Evolutionary conservation across 352 stramenopile genomes (phyloP), one percentile per base, ranked within the genome.

Genomic region (Pythium apleroticum): DNA sequence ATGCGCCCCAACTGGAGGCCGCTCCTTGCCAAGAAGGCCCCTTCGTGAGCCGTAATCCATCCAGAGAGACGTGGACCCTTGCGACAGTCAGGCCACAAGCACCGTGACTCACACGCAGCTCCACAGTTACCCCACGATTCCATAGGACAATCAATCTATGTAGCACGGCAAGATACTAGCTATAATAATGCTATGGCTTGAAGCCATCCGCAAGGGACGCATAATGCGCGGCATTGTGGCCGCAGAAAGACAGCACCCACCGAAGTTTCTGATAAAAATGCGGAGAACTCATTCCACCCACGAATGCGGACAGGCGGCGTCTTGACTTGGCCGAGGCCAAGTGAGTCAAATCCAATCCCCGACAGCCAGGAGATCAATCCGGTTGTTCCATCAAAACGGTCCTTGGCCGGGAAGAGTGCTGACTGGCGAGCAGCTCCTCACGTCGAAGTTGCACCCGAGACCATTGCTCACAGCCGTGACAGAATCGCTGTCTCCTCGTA

Each of bases 261-360:
- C 37, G 37, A 46, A 46, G 37, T 20, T 17, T 46, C 37, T 7
- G 15, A 46, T 46, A 22, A 46, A 46, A 41, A 41, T 3, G 35
- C 11, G 35, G 14, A 48, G 8, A 48, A 50, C 43, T 50, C 43
- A 50, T 50, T 50, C 19, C n/a, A 24, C 19, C 17, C 39, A 48
- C 39, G 15, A 4, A 48, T 41, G 12, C 12, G 33, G 33, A 33
- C 30, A 33, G 30, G 30, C 30, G 30, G 30, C 10, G 30, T 33
- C 30, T 33, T 33, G 30, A 41, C 33, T 41, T 17, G 12, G 12
- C 33, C 33, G 33, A 41, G 12, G 33, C 33, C n/a, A 27, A 14
- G 17, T 27, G 43, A 50, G 43, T 50, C 43, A 50, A 50, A 7
- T 50, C 20, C 43, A n/a, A n/a, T n/a, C n/a, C n/a, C n/a, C n/a